Evolutionary conservation across 2,329 filamentous ascomycete species (phyloP).

Genomic region (Ophiostoma ulmi): DNA sequence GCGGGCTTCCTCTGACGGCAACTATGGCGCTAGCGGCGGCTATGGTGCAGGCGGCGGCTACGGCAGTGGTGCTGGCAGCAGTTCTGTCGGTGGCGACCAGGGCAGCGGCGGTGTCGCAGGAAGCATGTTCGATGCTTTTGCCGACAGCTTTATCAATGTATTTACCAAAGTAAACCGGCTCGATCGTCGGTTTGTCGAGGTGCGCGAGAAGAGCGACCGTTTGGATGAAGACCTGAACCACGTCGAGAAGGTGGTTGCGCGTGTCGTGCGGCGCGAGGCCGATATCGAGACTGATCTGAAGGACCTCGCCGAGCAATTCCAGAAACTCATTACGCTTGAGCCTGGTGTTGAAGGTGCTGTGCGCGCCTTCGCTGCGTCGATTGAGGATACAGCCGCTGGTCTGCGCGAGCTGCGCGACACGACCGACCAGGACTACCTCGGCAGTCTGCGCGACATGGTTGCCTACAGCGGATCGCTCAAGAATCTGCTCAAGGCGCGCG

Average conservation of each 20-base stretch:
- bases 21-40: conserved; percentile 41
- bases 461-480: conserved; percentile 87
- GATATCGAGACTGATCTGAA: conserved; percentile 84
- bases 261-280: conserved; percentile 79
- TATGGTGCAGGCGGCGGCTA: conserved; percentile 40
- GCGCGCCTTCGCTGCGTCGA: conserved; percentile 77
- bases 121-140: conserved; percentile 82
- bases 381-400: conserved; percentile 76
- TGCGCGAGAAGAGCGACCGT: conserved; percentile 87
- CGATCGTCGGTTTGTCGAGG: conserved; percentile 89
- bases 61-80: conserved; percentile 41
- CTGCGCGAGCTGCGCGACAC: conserved; percentile 79
- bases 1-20: conserved; percentile 47
- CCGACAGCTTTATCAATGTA: conserved; percentile 93
- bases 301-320: conserved; percentile 90
- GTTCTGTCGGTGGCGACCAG: conserved; percentile 45
- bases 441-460: conserved; percentile 89
- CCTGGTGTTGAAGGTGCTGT: conserved; percentile 77
- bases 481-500: conserved; percentile 80
- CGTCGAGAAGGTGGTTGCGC: conserved; percentile 91
- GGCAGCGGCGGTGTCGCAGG: conserved; percentile 20
- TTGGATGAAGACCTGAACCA: conserved; percentile 88
- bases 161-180: conserved; percentile 96
- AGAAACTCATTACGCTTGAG: conserved; percentile 84
- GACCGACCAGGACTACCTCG: conserved; percentile 93